Conservation (phyloP, 2,329 filamentous ascomycete genomes). For the Lachnellula willkommii region DNA sequence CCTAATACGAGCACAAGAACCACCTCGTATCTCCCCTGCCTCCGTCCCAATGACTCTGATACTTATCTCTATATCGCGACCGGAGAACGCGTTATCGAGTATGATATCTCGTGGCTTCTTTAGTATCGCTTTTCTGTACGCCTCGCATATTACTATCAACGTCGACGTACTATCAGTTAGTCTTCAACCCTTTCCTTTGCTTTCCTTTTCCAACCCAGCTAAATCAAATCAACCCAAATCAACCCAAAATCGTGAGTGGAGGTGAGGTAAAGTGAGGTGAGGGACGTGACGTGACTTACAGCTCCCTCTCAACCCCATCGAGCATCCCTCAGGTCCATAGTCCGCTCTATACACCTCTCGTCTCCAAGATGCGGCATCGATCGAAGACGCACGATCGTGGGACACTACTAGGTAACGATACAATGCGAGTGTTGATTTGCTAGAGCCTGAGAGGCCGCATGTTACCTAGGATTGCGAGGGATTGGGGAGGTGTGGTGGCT, state of each 20-base stretch:
- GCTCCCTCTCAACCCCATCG: not conserved
- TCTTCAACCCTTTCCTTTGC: not conserved
- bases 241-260: too few species aligned
- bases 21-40: not conserved
- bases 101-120: not conserved
- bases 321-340: not conserved
- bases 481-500: not conserved
- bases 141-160: not conserved
- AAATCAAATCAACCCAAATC: too few species aligned
- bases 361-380: not conserved
- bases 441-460: not conserved
- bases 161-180: not conserved
- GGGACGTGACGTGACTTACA: too few species aligned
- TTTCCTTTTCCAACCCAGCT: too few species aligned
- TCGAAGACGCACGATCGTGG: not conserved
- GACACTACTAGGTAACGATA: not conserved
- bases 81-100: not conserved
- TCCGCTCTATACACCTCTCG: not conserved
- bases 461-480: not conserved
- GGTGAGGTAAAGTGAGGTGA: too few species aligned
- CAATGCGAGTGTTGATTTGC: constrained; percentile 2
- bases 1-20: not conserved
- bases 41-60: constrained; percentile 27
- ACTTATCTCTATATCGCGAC: constrained; percentile 30
- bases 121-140: too few species aligned